Conservation (phyloP, 768 basidiomycete genomes). For the Lepiota brunneoincarnata region DNA sequence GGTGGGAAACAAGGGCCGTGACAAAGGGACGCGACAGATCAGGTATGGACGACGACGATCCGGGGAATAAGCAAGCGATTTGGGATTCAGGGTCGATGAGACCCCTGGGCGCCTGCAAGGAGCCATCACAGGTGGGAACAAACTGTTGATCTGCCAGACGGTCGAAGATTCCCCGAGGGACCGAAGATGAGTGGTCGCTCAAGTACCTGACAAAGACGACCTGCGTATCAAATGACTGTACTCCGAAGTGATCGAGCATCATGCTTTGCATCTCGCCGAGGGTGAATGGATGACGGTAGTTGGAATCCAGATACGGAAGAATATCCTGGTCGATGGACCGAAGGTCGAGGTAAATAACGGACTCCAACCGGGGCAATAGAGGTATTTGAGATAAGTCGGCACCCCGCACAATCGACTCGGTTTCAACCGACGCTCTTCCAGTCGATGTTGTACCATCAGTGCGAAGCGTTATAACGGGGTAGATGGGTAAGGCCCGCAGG, state of each 20-base stretch:
- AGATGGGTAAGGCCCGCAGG: constrained; percentile 24
- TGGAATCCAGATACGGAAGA: constrained; percentile 17
- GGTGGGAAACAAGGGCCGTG: constrained; percentile 14
- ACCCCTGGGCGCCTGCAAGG: constrained; percentile 18
- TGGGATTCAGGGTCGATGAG: constrained; percentile 30
- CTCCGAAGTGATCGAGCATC: constrained; percentile 1
- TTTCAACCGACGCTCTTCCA: not conserved
- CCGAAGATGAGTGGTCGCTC: constrained; percentile 17
- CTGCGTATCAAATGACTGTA: constrained; percentile 7
- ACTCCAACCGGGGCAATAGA: not conserved
- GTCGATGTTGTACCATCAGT: not conserved
- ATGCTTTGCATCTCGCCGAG: constrained; percentile 1
- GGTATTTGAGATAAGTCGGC: not conserved
- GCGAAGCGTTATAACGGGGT: constrained; percentile 22
- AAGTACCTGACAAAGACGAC: constrained; percentile 11
- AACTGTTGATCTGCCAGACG: constrained; percentile 24
- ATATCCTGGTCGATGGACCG: constrained; percentile 1
- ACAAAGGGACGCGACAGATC: constrained; percentile 12
- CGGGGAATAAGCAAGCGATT: constrained; percentile 25
- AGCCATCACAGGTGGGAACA: constrained; percentile 21
- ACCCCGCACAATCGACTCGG: not conserved
- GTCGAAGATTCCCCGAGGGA: constrained; percentile 24
- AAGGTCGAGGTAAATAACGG: constrained; percentile 1
- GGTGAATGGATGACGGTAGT: constrained; percentile 14
- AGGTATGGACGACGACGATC: constrained; percentile 15